Percentiles rank a stretch among this genome's conserved stretches.
Evolutionary conservation across 176 grass and related monocot species (phyloP).

Genomic region (Zea mays): DNA sequence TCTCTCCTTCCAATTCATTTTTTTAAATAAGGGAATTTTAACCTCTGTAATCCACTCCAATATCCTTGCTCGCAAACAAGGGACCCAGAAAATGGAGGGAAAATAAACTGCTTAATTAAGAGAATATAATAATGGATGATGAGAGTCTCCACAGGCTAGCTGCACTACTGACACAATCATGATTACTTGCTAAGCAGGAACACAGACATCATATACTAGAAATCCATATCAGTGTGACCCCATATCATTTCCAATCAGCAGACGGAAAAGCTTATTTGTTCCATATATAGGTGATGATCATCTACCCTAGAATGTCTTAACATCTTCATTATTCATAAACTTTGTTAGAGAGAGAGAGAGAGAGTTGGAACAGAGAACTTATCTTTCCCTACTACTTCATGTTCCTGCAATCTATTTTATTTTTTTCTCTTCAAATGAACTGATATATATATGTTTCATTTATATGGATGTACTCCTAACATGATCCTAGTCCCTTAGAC

Average conservation of each 20-base stretch:
- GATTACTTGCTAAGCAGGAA: conserved; percentile 41
- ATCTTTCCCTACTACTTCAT: too few species aligned
- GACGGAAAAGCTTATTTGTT: conserved; percentile 2
- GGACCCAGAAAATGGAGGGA: conserved; percentile 30
- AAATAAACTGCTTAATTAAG: neutral
- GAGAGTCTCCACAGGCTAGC: conserved; percentile 18
- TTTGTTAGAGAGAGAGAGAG: too few species aligned
- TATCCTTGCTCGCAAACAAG: too few species aligned
- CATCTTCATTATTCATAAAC: too few species aligned
- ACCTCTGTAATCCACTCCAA: too few species aligned
- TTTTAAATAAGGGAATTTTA: too few species aligned
- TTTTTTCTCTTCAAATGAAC: conserved; percentile 32
- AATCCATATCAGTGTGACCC: conserved; percentile 36
- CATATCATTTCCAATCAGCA: conserved; percentile 38
- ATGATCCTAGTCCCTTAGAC: conserved; percentile 46
- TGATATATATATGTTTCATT: neutral
- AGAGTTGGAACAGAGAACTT: neutral
- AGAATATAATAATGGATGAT: conserved; percentile 36
- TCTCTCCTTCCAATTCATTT: too few species aligned
- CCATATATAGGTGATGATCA: too few species aligned
- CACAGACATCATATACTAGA: neutral
- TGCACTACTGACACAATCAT: conserved; percentile 31
- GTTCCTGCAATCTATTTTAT: conserved; percentile 4
- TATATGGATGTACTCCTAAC: conserved; percentile 37
- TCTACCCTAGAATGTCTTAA: too few species aligned